Conservation (phyloP, 2,329 filamentous ascomycete species). For the Sarocladium oryzae region DNA sequence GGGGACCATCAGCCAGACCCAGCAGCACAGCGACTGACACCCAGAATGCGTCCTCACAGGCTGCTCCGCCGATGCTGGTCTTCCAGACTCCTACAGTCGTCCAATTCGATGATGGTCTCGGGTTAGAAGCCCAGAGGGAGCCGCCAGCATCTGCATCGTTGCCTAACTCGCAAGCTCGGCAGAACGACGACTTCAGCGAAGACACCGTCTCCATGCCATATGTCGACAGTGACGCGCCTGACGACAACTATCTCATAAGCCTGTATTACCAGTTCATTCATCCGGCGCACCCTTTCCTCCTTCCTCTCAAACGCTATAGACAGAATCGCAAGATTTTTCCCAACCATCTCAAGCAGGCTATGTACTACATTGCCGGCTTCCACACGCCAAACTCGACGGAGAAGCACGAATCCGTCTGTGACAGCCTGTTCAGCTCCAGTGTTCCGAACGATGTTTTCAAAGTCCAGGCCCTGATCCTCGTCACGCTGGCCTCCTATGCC, state of each 20-base stretch:
- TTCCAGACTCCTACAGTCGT: background rate
- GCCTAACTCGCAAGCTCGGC: background rate
- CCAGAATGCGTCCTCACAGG: background rate
- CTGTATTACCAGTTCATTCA: slow-evolving; percentile 10
- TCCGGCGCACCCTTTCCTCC: slow-evolving; percentile 12
- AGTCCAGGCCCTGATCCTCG: slow-evolving; percentile 10
- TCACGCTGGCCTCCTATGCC: slow-evolving; percentile 10
- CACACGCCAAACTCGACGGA: background rate
- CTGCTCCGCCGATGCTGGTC: background rate
- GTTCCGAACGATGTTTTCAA: slow-evolving; percentile 10
- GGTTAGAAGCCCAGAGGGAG: background rate
- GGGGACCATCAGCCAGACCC: background rate
- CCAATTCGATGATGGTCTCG: background rate
- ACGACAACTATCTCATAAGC: background rate
- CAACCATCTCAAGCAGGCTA: slow-evolving; percentile 10
- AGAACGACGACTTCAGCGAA: background rate
- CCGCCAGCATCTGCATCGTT: background rate
- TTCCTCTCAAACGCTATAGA: slow-evolving; percentile 4
- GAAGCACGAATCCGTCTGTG: background rate
- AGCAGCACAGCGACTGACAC: background rate
- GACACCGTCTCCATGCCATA: slow-evolving; percentile 1
- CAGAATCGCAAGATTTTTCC: slow-evolving; percentile 1
- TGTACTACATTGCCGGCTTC: slow-evolving; percentile 10
- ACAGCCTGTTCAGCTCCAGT: background rate
- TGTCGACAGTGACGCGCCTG: slow-evolving; percentile 2